These are phyloP conservation scores for Erysimum cheiri DNA, from an alignment of 441 rosid genomes.

Conservation along the genomic window DNA sequence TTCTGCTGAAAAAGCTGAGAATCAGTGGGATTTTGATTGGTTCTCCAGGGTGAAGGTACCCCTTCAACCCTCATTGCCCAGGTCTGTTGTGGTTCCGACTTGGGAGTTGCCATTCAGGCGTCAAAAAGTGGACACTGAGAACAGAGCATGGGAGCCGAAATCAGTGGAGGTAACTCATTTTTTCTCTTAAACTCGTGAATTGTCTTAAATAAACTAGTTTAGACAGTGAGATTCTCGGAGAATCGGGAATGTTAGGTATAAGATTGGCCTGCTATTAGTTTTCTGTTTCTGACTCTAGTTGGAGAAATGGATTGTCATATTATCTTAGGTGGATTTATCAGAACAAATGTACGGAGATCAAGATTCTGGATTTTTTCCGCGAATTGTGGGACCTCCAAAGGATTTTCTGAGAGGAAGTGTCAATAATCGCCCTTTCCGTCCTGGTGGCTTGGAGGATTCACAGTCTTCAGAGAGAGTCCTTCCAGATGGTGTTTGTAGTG, in stretches of 20 bases:
- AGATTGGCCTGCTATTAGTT: slow-evolving; percentile 26
- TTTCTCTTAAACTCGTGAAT: neutral
- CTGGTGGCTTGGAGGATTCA: slow-evolving; percentile 90
- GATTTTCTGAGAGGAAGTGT: slow-evolving; percentile 93
- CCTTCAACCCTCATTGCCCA: slow-evolving; percentile 75
- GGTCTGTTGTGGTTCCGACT: slow-evolving; percentile 72
- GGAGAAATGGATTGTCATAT: slow-evolving; percentile 50
- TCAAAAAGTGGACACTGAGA: slow-evolving; percentile 44
- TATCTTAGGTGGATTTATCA: slow-evolving; percentile 83
- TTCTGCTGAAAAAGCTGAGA: slow-evolving; percentile 74
- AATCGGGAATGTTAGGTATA: neutral
- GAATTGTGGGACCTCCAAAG: slow-evolving; percentile 69
- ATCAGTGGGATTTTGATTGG: slow-evolving; percentile 99
- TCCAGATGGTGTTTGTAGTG: slow-evolving; percentile 80
- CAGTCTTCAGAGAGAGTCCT: slow-evolving; percentile 65
- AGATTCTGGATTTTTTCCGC: slow-evolving; percentile 69
- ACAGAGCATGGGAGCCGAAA: slow-evolving; percentile 73
- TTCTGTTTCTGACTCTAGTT: slow-evolving; percentile 42
- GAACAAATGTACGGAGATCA: slow-evolving; percentile 74
- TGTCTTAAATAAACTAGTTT: slow-evolving; percentile 26
- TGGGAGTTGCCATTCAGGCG: slow-evolving; percentile 94
- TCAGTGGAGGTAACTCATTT: slow-evolving; percentile 71
- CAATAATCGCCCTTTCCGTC: slow-evolving; percentile 91
- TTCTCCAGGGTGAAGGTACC: slow-evolving; percentile 80
- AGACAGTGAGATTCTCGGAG: slow-evolving; percentile 12